A percentile compares a stretch with the other conserved stretches of the same genome.
Evolutionary conservation across 1,139 yeast genomes (phyloP).

Genomic region (Kazachstania sp.): DNA sequence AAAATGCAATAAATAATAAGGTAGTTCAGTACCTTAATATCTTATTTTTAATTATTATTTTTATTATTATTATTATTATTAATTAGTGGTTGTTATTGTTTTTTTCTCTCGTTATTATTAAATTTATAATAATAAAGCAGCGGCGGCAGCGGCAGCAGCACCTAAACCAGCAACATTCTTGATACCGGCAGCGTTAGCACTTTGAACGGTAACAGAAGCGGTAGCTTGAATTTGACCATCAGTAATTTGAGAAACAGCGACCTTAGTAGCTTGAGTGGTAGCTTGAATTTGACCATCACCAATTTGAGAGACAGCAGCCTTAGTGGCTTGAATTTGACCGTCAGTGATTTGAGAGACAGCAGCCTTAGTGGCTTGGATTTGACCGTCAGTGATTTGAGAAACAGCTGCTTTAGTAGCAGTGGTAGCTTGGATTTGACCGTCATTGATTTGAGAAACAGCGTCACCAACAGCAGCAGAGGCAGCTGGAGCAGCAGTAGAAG

Average conservation of each 20-base stretch:
- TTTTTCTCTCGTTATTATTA: not conserved
- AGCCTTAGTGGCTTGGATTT: no score
- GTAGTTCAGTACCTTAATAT: not conserved
- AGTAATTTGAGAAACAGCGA: constrained; percentile 5
- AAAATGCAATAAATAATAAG: no score
- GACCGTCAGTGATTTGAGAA: no score
- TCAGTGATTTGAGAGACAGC: no score
- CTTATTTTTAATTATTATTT: no score
- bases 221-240: constrained; percentile 3
- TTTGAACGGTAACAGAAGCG: constrained; percentile 1
- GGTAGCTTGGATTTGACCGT: constrained; percentile 10
- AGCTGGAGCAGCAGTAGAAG: constrained; percentile 3
- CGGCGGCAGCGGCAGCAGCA: constrained; percentile 9
- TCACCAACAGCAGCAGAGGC: constrained; percentile 4
- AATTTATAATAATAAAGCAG: constrained; percentile 10
- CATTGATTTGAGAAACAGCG: not conserved
- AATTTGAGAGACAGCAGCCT: no score
- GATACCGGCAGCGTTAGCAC: constrained; percentile 10
- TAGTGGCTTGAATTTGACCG: no score
- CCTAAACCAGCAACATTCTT: constrained; percentile 8
- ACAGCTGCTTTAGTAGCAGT: no score
- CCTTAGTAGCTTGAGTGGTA: not conserved
- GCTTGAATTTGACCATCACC: no score
- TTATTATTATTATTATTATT: not conserved
- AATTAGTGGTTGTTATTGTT: not conserved